These are phyloP conservation scores for Rhodotorula toruloides DNA, from an alignment of 768 basidiomycete species.

Conservation along the genomic window DNA sequence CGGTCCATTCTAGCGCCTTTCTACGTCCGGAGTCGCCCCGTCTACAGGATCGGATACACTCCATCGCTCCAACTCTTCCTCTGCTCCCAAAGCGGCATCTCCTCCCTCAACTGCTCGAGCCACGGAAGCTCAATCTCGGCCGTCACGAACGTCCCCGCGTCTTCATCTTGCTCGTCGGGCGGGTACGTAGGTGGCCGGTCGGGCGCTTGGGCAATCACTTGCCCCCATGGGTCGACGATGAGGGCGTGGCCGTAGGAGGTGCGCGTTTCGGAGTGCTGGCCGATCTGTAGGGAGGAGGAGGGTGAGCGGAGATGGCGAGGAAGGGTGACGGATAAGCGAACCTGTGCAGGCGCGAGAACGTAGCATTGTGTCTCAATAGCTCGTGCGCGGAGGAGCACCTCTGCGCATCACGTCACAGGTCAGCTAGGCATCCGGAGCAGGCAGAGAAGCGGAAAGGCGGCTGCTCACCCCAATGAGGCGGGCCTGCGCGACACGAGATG, in stretches of 20 bases:
- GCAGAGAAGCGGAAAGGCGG: background rate
- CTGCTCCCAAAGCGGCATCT: constrained; percentile 41
- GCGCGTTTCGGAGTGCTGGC: constrained; percentile 21
- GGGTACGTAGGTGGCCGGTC: constrained; percentile 4
- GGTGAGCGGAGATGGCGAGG: background rate
- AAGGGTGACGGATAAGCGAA: background rate
- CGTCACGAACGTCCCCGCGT: constrained; percentile 27
- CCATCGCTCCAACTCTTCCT: constrained; percentile 29
- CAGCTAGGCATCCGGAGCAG: background rate
- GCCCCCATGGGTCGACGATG: constrained; percentile 42
- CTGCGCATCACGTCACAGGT: background rate
- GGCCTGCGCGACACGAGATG: background rate
- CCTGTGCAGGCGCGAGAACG: constrained; percentile 41
- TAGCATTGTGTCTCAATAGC: constrained; percentile 44
- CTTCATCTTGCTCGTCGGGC: constrained; percentile 18
- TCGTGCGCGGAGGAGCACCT: constrained; percentile 39
- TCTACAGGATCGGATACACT: constrained; percentile 27
- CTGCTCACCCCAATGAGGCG: constrained; percentile 41
- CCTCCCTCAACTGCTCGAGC: constrained; percentile 29
- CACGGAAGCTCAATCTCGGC: constrained; percentile 38
- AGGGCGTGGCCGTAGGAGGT: constrained; percentile 35
- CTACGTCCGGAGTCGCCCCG: background rate
- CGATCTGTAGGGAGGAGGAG: constrained; percentile 5
- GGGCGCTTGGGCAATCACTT: constrained; percentile 30
- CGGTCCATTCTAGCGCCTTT: background rate